A percentile compares a stretch with the other conserved stretches of the same genome.
These are phyloP conservation scores for Backusella liffmaniae DNA, from an alignment of 192 early-diverging fungal species.

Conservation along the genomic window DNA sequence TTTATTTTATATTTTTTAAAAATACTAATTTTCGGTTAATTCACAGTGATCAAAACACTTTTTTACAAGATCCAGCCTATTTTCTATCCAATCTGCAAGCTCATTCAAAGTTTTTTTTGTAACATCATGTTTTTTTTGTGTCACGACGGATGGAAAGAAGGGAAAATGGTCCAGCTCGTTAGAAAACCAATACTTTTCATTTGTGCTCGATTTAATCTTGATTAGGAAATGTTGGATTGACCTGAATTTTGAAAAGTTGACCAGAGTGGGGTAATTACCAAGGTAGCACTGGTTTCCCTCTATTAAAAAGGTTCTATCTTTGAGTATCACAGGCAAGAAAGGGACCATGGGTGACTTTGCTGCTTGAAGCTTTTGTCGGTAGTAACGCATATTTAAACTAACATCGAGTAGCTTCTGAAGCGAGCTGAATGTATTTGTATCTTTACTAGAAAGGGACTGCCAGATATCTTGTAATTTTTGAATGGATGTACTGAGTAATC, in stretches of 20 bases:
- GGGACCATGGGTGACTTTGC: conserved; percentile 52
- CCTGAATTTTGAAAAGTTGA: conserved; percentile 56
- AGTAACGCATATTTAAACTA: conserved; percentile 62
- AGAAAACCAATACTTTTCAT: conserved; percentile 45
- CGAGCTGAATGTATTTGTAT: conserved; percentile 40
- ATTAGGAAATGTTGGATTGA: conserved; percentile 42
- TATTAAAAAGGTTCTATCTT: conserved; percentile 71
- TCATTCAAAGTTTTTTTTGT: not conserved
- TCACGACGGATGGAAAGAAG: conserved; percentile 16
- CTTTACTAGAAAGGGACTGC: conserved; percentile 42
- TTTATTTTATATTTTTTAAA: not conserved
- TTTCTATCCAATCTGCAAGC: conserved; percentile 7
- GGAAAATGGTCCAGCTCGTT: conserved; percentile 28
- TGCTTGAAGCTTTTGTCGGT: conserved; percentile 50
- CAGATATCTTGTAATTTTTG: conserved; percentile 45
- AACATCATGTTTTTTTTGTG: not conserved
- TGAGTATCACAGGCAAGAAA: conserved; percentile 68
- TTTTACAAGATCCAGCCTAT: not conserved
- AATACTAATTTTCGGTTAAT: not conserved
- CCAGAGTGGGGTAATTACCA: conserved; percentile 15
- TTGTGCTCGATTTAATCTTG: conserved; percentile 30
- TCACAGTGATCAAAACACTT: not conserved
- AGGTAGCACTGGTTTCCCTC: conserved; percentile 60
- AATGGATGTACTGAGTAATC: conserved; percentile 55
- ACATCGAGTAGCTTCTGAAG: conserved; percentile 65